phyloP scores from a whole-genome alignment of 768 basidiomycete genomes.

The Russula abietina region DNA sequence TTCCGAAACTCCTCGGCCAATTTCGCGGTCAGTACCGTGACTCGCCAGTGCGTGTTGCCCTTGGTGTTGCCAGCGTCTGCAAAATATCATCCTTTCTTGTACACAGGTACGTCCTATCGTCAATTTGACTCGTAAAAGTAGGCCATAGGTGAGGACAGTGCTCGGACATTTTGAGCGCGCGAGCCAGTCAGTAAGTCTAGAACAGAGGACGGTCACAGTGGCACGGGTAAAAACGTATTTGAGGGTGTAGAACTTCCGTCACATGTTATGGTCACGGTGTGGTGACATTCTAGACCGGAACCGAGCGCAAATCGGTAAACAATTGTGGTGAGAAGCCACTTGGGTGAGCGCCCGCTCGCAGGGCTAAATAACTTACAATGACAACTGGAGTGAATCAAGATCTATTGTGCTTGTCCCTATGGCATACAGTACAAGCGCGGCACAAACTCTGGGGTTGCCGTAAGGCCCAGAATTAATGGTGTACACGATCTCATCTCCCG shows the following conservation, averaged over 20 bases:
- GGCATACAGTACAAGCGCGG: not conserved
- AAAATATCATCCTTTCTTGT: not conserved
- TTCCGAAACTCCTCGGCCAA: not conserved
- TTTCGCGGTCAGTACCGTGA: too few relatives aligned
- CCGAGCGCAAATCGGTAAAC: not conserved
- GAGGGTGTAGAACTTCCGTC: too few relatives aligned
- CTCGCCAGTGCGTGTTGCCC: too few relatives aligned
- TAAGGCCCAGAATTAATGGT: not conserved
- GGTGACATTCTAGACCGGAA: slow-evolving; percentile 3
- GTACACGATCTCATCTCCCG: not conserved
- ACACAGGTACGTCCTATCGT: not conserved
- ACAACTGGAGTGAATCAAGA: not conserved
- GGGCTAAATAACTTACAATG: not conserved
- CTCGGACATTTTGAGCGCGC: not conserved
- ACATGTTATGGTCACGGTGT: not conserved
- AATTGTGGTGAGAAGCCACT: not conserved
- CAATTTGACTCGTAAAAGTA: not conserved
- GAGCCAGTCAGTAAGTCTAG: not conserved
- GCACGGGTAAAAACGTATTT: too few relatives aligned
- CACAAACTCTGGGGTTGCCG: not conserved
- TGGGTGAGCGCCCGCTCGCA: not conserved
- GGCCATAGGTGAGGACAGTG: not conserved
- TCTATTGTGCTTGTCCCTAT: not conserved
- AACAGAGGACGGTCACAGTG: not conserved
- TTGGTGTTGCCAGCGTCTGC: too few relatives aligned